Evolutionary conservation across 2,329 filamentous ascomycete species (phyloP).

Genomic region (Pyrenophora tritici-repentis): DNA sequence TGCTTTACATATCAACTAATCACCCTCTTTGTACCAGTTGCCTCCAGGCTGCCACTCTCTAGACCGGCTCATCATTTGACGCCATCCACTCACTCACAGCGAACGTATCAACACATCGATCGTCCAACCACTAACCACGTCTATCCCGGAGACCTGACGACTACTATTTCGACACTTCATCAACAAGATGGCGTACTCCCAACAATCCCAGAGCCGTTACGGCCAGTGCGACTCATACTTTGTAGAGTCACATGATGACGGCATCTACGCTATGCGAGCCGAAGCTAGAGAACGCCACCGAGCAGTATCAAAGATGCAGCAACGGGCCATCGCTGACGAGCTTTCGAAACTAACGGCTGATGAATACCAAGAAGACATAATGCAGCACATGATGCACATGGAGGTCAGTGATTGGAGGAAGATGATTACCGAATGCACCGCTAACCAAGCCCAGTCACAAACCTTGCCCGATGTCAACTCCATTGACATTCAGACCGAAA

Average conservation of each 20-base stretch:
- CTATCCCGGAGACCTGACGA: conserved; percentile 54
- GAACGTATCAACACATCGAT: conserved; percentile 5
- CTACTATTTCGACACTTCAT: conserved; percentile 48
- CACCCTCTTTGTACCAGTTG: conserved; percentile 58
- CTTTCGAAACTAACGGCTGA: conserved; percentile 83
- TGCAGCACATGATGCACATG: conserved; percentile 94
- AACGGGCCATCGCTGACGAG: conserved; percentile 87
- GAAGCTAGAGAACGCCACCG: conserved; percentile 76
- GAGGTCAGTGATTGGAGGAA: conserved; percentile 59
- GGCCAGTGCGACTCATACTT: conserved; percentile 72
- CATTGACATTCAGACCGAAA: conserved; percentile 98
- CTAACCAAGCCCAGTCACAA: conserved; percentile 63
- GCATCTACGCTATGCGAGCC: conserved; percentile 60
- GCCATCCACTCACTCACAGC: conserved; percentile 50
- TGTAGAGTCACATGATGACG: conserved; percentile 65
- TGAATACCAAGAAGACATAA: conserved; percentile 92
- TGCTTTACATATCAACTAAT: conserved; percentile 61
- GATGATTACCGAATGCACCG: conserved; percentile 4
- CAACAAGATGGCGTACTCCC: conserved; percentile 62
- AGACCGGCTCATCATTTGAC: conserved; percentile 47
- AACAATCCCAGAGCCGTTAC: conserved; percentile 57
- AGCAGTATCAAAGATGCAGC: conserved; percentile 78
- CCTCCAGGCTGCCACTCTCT: conserved; percentile 58
- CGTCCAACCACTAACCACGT: conserved; percentile 19
- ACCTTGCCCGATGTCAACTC: conserved; percentile 95